Evolutionary conservation across 2,329 filamentous ascomycete genomes (phyloP).

Genomic region (Alternaria metachromatica): DNA sequence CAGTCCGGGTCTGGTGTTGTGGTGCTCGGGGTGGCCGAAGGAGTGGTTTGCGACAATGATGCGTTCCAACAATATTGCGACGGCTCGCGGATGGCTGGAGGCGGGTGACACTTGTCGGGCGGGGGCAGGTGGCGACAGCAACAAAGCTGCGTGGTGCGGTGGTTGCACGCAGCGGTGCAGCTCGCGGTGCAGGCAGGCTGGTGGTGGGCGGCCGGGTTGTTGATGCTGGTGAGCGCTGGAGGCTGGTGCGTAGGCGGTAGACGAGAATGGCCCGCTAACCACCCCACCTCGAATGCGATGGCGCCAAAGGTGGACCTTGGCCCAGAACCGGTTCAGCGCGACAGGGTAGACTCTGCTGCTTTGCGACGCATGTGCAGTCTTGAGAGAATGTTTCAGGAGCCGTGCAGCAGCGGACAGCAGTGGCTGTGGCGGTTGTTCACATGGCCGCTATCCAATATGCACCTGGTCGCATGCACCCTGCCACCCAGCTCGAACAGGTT

Average conservation of each 20-base stretch:
- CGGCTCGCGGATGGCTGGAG: conserved; percentile 19
- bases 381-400: conserved; percentile 36
- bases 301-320: conserved; percentile 10
- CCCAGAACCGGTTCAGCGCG: conserved; percentile 18
- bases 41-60: conserved; percentile 3
- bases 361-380: conserved; percentile 10
- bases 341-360: conserved; percentile 13
- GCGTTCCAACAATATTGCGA: conserved; percentile 6
- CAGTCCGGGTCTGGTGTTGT: conserved; percentile 6
- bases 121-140: conserved; percentile 30
- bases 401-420: conserved; percentile 25
- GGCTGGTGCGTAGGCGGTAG: conserved; percentile 3
- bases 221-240: conserved; percentile 18
- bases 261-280: conserved; percentile 14
- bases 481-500: conserved; percentile 18
- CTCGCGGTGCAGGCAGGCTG: conserved; percentile 1
- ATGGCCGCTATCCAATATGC: conserved; percentile 30
- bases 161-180: conserved; percentile 34
- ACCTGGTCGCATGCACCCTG: conserved; percentile 23
- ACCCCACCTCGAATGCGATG: conserved; percentile 31
- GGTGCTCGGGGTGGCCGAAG: conserved; percentile 9
- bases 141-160: conserved; percentile 40
- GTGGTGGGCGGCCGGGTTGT: conserved; percentile 9
- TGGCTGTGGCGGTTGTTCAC: conserved; percentile 42
- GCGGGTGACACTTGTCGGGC: conserved; percentile 19